Evolutionary conservation across 2,329 filamentous ascomycete genomes (phyloP).

Genomic region (Alternaria atra): DNA sequence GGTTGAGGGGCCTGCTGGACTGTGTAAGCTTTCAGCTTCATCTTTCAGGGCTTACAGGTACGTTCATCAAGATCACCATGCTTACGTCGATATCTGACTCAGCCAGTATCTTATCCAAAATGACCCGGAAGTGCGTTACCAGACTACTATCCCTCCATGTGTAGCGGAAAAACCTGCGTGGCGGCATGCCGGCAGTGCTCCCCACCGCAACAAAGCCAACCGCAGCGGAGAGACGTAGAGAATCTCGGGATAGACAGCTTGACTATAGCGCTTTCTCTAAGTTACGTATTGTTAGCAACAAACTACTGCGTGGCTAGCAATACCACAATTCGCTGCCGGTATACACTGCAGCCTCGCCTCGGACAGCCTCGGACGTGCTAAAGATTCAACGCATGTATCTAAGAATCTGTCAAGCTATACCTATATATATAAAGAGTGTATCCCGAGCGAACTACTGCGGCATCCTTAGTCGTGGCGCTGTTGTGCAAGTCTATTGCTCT

Average conservation of each 20-base stretch:
- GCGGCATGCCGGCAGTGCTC: too few species aligned
- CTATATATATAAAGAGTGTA: too few species aligned
- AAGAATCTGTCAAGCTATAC: too few species aligned
- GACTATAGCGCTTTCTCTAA: background rate
- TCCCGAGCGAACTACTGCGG: too few species aligned
- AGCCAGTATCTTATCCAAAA: background rate
- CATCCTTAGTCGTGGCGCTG: background rate
- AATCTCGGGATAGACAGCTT: background rate
- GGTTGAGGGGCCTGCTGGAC: background rate
- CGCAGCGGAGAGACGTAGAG: background rate
- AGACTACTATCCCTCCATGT: too few species aligned
- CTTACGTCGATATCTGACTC: background rate
- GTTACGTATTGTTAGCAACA: background rate
- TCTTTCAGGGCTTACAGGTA: background rate
- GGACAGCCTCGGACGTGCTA: too few species aligned
- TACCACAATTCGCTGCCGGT: slow-evolving; percentile 1
- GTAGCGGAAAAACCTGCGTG: too few species aligned
- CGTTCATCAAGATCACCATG: background rate
- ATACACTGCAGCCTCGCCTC: background rate
- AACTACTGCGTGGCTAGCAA: background rate
- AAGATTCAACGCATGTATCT: too few species aligned
- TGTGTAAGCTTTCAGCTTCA: background rate
- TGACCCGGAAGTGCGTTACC: background rate
- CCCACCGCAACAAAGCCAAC: too few species aligned
- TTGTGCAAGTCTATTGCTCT: background rate